phyloP scores from a whole-genome alignment of 2,329 filamentous ascomycete species.

The Knufia petricola region DNA sequence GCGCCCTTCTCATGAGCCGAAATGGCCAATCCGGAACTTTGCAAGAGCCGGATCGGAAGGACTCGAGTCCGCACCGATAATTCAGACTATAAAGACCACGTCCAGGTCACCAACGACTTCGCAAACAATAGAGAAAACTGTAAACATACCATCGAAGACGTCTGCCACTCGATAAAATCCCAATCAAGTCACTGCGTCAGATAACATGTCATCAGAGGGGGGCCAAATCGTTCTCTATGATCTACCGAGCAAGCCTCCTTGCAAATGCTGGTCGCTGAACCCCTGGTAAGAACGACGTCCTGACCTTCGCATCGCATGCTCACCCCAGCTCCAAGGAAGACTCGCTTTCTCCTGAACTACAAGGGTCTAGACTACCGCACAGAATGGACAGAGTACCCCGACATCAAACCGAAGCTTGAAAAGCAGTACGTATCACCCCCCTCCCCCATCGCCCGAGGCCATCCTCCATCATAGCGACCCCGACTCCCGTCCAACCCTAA shows the following conservation, averaged over 20 bases:
- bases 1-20: too few species aligned
- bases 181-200: too few species aligned
- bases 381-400: constrained; percentile 60
- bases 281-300: constrained; percentile 57
- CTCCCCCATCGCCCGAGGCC: neutral
- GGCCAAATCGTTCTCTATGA: constrained; percentile 48
- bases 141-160: too few species aligned
- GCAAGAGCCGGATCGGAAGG: too few species aligned
- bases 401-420: constrained; percentile 49
- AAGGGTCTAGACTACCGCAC: constrained; percentile 60
- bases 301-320: neutral
- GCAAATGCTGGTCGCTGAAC: constrained; percentile 54
- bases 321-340: constrained; percentile 32
- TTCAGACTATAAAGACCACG: too few species aligned
- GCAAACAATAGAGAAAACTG: too few species aligned
- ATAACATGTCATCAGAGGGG: neutral
- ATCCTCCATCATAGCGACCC: too few species aligned
- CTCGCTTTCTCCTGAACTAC: constrained; percentile 56
- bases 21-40: too few species aligned
- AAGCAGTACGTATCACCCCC: constrained; percentile 37
- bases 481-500: neutral
- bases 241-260: constrained; percentile 45
- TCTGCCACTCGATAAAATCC: too few species aligned
- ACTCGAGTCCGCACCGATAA: too few species aligned
- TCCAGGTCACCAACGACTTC: too few species aligned